Conservation (phyloP, 176 grass and related monocot species). For the Tillandsia leiboldiana region DNA sequence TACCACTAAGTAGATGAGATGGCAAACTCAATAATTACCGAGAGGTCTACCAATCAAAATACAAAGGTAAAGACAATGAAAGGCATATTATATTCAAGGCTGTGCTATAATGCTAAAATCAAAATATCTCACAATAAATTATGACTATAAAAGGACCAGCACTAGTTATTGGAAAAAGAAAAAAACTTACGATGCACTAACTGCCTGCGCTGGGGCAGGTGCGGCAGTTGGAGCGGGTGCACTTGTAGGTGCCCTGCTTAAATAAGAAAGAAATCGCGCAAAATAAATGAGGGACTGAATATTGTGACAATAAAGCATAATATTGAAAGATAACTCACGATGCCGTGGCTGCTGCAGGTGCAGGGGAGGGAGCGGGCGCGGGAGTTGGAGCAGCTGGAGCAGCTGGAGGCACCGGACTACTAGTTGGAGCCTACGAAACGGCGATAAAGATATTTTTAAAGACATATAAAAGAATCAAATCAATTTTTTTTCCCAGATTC, state of each 20-base stretch:
- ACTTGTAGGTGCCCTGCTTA: constrained; percentile 34
- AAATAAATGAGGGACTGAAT: not conserved
- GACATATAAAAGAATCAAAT: not conserved
- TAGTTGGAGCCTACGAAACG: constrained; percentile 29
- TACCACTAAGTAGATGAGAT: too few species aligned
- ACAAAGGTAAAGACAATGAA: not conserved
- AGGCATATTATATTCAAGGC: not conserved
- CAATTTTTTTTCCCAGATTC: not conserved
- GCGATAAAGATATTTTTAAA: not conserved
- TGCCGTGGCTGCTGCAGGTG: constrained; percentile 36
- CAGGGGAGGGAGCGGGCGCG: constrained; percentile 34
- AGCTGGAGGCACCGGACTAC: constrained; percentile 25
- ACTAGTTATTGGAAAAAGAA: constrained; percentile 5
- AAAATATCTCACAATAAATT: too few species aligned
- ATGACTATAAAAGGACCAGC: not conserved
- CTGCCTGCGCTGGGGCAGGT: constrained; percentile 31
- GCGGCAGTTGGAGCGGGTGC: constrained; percentile 22
- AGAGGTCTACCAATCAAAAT: too few species aligned
- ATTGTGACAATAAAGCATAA: not conserved
- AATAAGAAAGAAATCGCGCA: not conserved
- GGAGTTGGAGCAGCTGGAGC: constrained; percentile 34
- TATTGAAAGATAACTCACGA: constrained; percentile 30
- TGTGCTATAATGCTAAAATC: too few species aligned
- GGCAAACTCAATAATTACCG: too few species aligned
- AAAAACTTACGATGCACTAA: constrained; percentile 45